A percentile compares a stretch with the other conserved stretches of the same genome.
Conservation (phyloP, 768 basidiomycete species). For the Russula vinacea region DNA sequence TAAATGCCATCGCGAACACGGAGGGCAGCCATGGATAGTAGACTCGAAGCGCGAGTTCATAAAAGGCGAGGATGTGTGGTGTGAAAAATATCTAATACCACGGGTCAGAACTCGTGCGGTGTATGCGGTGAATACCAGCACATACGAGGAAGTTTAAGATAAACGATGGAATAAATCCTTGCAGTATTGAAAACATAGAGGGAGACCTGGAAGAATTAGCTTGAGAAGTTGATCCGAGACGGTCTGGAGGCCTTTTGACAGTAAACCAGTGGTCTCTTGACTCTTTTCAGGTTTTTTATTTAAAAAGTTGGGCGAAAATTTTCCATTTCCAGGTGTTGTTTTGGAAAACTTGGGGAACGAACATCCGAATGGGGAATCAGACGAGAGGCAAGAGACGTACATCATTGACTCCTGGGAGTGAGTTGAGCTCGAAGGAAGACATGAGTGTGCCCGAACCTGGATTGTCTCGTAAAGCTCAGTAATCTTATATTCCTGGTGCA, state of each 20-base stretch:
- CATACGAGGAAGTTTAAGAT: slow-evolving; percentile 10
- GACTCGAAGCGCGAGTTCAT: slow-evolving; percentile 20
- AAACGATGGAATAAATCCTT: slow-evolving; percentile 9
- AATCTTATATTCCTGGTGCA: slow-evolving; percentile 8
- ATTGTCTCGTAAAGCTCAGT: neutral
- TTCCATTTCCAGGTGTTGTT: neutral
- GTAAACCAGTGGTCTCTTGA: slow-evolving; percentile 2
- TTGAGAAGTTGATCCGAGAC: slow-evolving; percentile 9
- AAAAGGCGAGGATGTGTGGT: slow-evolving; percentile 15
- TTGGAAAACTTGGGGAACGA: slow-evolving; percentile 3
- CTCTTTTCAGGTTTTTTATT: neutral
- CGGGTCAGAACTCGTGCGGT: slow-evolving; percentile 3
- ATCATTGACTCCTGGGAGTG: neutral
- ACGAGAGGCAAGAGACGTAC: slow-evolving; percentile 6
- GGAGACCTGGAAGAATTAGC: neutral
- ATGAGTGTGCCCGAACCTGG: neutral
- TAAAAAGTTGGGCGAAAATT: neutral
- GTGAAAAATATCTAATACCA: slow-evolving; percentile 5
- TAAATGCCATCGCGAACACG: slow-evolving; percentile 1
- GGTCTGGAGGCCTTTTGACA: slow-evolving; percentile 5
- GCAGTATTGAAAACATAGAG: slow-evolving; percentile 11
- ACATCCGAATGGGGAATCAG: neutral
- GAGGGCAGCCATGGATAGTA: slow-evolving; percentile 14
- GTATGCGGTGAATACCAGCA: neutral
- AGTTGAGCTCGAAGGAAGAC: slow-evolving; percentile 6